Base-by-base conservation (phyloP, 2,329 filamentous ascomycete species). In the Penicillium sp. region DNA sequence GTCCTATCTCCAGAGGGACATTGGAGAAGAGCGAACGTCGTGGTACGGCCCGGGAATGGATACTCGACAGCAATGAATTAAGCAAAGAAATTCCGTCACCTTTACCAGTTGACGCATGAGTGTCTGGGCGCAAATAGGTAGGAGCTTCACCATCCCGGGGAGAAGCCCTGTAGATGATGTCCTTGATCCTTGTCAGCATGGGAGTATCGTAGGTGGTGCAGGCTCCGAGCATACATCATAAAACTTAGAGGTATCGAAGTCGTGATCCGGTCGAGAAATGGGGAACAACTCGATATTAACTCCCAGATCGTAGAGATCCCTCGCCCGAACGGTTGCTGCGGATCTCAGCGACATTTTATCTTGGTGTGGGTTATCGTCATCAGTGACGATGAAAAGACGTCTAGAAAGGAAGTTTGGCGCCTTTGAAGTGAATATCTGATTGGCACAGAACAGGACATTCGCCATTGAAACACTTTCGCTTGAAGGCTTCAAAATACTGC, bases 361-460 rank as follows among this genome's bases (percentile, higher is more conserved):
- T 0, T 75, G 73, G 64, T 94, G 88, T 4, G 93, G 93, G 55
- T 90, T 79, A 65, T 97, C 93, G 55, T 95, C 88, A 66, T 97
- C 90, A 0, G 93, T 97, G 47, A 98, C 88, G 54, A 98, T 82
- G 70, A 98, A 98, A n/a, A 98, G 73, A 32, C 93, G 82, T 51
- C 91, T 79, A 5, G 91, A 97, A 4, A 88, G 85, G 66, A 97
- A 97, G 63, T 96, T 97, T 13, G 93, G 84, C 0, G 93, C 90
- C 66, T 87, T 95, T 3, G 88, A 95, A 1, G 90, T 95, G 65
- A 98, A 96, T 44, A 97, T 87, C 63, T 96, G 90, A 57, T 97
- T 97, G 34, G 90, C 91, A 59, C 90, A 95, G 65, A 96, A 96
- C 1, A 98, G 76, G 2, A 98, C 79, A 60, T 90, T 95, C 8